Conservation (phyloP, 257 asterid species). For the Nicotiana attenuata region DNA sequence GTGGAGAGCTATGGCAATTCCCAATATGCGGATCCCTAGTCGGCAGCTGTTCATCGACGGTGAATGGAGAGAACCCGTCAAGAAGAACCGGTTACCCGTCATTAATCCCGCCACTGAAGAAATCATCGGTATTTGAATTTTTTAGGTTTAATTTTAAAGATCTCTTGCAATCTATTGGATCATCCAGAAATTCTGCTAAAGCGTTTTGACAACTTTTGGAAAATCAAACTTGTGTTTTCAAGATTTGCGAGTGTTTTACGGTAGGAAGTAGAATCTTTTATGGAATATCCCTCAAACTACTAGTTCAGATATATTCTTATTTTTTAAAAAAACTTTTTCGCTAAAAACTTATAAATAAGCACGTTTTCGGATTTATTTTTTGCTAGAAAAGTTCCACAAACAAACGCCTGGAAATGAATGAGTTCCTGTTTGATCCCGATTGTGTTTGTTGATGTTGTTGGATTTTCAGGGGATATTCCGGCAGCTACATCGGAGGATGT, state of each 20-base stretch:
- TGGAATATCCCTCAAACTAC: background rate
- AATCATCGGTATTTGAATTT: constrained; percentile 41
- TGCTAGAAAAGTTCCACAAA: background rate
- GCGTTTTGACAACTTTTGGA: background rate
- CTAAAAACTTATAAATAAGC: too few species aligned
- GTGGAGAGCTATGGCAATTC: constrained; percentile 11
- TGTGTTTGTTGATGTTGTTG: background rate
- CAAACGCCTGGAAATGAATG: background rate
- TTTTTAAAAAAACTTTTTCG: too few species aligned
- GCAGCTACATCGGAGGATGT: constrained; percentile 83
- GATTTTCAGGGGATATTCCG: constrained; percentile 61
- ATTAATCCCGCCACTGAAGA: constrained; percentile 76
- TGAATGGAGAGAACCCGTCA: constrained; percentile 66
- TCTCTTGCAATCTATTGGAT: background rate
- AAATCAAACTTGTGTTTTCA: background rate
- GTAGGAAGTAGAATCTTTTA: background rate
- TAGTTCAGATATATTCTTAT: too few species aligned
- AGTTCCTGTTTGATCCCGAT: background rate
- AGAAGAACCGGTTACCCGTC: constrained; percentile 54
- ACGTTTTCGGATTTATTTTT: too few species aligned
- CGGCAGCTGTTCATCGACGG: constrained; percentile 78
- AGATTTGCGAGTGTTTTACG: background rate
- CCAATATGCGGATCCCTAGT: constrained; percentile 31
- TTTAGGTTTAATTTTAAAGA: background rate
- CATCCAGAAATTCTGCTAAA: background rate